Percentiles rank a stretch among this genome's conserved stretches.
phyloP scores from a whole-genome alignment of 352 stramenopile genomes.

The Phytophthora vignae region DNA sequence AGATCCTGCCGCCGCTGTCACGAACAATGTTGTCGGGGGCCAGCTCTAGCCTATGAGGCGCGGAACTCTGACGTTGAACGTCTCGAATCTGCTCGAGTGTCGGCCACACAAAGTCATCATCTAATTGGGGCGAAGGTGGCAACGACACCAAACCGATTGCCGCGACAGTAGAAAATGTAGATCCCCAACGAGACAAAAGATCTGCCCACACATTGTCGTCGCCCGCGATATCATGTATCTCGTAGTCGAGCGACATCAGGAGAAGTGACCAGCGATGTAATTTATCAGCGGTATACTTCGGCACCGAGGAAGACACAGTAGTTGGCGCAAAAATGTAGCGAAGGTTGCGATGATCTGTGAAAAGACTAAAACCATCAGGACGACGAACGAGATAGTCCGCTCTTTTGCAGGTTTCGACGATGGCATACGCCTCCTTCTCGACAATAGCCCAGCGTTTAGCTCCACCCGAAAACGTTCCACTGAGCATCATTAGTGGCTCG shows the following conservation, averaged over 20 bases:
- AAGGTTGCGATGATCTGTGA: neutral
- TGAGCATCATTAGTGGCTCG: conserved; percentile 15
- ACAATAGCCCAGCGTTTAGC: conserved; percentile 14
- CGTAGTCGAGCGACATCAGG: neutral
- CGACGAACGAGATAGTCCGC: neutral
- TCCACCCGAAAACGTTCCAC: conserved; percentile 11
- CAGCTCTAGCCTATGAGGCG: neutral
- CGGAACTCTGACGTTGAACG: neutral
- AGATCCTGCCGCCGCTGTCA: neutral
- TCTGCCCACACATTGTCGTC: neutral
- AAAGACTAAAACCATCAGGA: neutral
- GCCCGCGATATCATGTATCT: neutral
- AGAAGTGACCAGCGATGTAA: neutral
- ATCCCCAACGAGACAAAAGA: neutral
- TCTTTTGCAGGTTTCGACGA: neutral
- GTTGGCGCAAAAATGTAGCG: conserved; percentile 20
- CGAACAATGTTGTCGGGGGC: neutral
- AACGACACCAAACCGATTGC: neutral
- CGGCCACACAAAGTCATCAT: neutral
- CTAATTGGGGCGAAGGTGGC: neutral
- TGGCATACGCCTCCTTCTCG: conserved; percentile 18
- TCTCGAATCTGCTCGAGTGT: neutral
- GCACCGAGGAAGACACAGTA: neutral
- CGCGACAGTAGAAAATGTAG: neutral
- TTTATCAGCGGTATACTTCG: neutral